Evolutionary conservation across 2,329 filamentous ascomycete genomes (phyloP), one percentile per base, ranked within the genome.

Genomic region (Fusarium hostae): DNA sequence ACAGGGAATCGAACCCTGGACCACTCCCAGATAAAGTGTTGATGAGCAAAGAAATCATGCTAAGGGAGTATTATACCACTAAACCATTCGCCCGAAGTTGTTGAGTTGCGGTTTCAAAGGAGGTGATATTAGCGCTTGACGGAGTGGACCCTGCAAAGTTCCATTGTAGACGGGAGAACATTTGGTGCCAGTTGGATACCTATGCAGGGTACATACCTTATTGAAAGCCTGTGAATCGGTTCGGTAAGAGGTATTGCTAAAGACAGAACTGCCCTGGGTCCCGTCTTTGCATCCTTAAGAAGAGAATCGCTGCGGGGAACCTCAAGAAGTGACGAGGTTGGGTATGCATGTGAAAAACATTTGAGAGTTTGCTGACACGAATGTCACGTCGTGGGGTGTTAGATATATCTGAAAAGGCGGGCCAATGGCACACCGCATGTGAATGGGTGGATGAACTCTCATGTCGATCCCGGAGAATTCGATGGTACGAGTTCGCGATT

Each of bases 51-150:
- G 50, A 68, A 68, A 16, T 30, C 39, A 66, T 75, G 73, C 73
- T 74, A 75, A 75, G 69, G 66, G 73, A 75, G 73, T 75, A 75
- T 75, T 75, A 74, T 75, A 73, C 67, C 73, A 75, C 74, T 74
- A 76, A 76, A 74, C 72, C 71, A 76, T 76, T 76, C 74, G 72
- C 74, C 74, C 72, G 35, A 45, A 52, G 60, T 63, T 69, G 34
- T 52, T 66, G 41, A 44, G 7, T 40, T n/a, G 1, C 3, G 1
- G 2, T 18, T 22, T 34, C 56, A 37, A 54, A 70, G 44, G 57
- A 52, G 30, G 28, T 28, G 6, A 67, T 62, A 73, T 70, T 58
- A 20, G 24, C n/a, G 40, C 39, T 35, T 44, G 45, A 58, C 32
- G 28, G 34, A 7, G 32, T 52, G 41, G 26, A 43, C 24, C 39